These are phyloP conservation scores for Pseudonitzschia multiseries DNA, from an alignment of 108 stramenopile species.

Conservation along the genomic window DNA sequence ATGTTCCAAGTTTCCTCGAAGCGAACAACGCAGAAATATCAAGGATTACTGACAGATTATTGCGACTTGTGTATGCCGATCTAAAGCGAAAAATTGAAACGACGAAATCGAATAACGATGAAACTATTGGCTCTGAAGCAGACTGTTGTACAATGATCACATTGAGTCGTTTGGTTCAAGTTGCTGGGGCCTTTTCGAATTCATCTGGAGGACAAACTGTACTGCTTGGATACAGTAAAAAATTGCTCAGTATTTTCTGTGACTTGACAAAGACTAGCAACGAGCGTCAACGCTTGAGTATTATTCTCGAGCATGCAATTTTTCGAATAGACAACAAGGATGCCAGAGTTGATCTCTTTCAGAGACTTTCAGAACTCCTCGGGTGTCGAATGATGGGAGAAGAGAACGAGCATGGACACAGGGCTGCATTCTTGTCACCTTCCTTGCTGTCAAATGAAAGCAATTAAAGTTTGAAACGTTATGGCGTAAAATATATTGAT, in stretches of 20 bases:
- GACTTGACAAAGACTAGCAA: neutral
- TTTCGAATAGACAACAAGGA: neutral
- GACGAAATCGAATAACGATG: neutral
- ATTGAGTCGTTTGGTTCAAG: neutral
- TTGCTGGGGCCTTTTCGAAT: constrained; percentile 5
- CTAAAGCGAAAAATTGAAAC: constrained; percentile 11
- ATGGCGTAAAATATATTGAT: neutral
- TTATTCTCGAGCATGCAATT: constrained; percentile 1
- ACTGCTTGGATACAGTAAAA: neutral
- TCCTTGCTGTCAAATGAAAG: neutral
- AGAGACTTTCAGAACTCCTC: neutral
- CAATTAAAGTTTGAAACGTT: neutral
- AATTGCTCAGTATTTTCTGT: neutral
- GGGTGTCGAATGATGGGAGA: neutral
- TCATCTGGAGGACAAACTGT: constrained; percentile 3
- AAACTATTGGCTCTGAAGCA: neutral
- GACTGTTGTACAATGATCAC: neutral
- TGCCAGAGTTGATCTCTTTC: neutral
- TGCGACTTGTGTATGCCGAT: constrained; percentile 6
- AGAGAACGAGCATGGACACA: neutral
- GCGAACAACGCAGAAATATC: neutral
- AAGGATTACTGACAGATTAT: neutral
- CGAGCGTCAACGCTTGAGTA: constrained; percentile 1
- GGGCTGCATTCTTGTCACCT: neutral
- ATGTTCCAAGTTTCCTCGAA: constrained; percentile 13